Base-by-base conservation (phyloP, 768 basidiomycete genomes). In the Boletus rubroflammeus region DNA sequence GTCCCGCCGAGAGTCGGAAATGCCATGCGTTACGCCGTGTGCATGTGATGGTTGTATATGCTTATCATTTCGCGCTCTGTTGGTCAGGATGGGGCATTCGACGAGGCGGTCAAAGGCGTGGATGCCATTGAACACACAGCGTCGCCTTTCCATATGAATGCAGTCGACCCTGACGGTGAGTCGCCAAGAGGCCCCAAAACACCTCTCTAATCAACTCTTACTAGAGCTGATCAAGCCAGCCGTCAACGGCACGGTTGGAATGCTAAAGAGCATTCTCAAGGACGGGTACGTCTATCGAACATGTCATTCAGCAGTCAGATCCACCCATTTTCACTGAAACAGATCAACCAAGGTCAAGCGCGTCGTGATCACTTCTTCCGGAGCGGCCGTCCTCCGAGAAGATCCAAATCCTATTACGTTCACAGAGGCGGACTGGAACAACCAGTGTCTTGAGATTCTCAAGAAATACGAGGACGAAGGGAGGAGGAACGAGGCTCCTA, bases 81-180 rank as follows among this genome's bases (percentile, higher is more conserved):
- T 41, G 17, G 26, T 19, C 32, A 84, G 83, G 78, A 78, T 3
- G 81, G 81, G 7, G 87, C 85, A 1, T 94, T 91, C 57, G 88
- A 93, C 65, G 83, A 89, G 47, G 89, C 84, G 0, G 86, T 92
- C 54, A 81, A 84, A 66, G 88, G 79, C 1, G 82, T 92, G 8
- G 84, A 89, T 54, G 90, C 79, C 0, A 81, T 93, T 47, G 77
- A 74, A 35, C 89, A 90, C 62, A 82, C 77, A 4, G 86, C 86
- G 0, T 88, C 86, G 1, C 87, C 88, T 1, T 77, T 83, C 62
- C 72, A 78, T 50, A 56, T 73, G 25, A 70, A 76, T 1, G 75
- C 72, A 1, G 70, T 74, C n/a, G 76, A 82, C 36, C 78, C 79
- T 3, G 62, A 74, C 31, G 74, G 76, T 66, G 36, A 38, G 49